Conservation (phyloP, 1,284 basidiomycete species). For the Violaceomyces palustris region DNA sequence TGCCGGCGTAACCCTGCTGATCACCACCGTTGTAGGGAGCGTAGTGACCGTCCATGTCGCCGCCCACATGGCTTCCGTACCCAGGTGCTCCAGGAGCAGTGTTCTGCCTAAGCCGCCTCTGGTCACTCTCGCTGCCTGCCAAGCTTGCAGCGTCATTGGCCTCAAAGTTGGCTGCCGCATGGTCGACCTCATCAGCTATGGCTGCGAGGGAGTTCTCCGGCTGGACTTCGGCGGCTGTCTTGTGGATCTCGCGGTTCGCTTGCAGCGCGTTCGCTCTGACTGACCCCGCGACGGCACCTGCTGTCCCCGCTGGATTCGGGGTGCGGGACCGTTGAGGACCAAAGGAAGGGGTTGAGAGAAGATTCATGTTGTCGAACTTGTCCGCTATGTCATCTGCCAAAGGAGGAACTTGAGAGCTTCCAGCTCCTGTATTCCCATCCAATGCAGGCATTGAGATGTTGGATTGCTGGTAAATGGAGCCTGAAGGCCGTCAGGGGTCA, state of each 20-base stretch:
- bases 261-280: constrained; percentile 37
- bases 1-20: no score
- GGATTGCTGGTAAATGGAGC: constrained; percentile 35
- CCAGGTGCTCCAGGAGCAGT: no score
- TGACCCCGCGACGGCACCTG: constrained; percentile 1
- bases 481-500: not conserved
- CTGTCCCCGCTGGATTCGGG: constrained; percentile 2
- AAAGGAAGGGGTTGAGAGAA: constrained; percentile 28
- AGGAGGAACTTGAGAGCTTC: constrained; percentile 17
- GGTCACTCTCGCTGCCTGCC: no score
- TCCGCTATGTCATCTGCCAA: constrained; percentile 39
- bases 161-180: constrained; percentile 33
- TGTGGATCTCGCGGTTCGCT: constrained; percentile 42
- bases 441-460: constrained; percentile 44
- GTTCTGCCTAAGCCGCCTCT: no score
- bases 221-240: constrained; percentile 38
- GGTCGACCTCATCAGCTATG: constrained; percentile 38
- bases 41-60: no score
- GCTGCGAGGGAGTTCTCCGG: constrained; percentile 39
- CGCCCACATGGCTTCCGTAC: no score
- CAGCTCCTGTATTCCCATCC: constrained; percentile 2
- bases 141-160: no score
- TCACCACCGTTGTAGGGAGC: no score
- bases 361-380: constrained; percentile 32
- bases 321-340: constrained; percentile 20